These are phyloP conservation scores for Aspergillus nomiae DNA, from an alignment of 2,329 filamentous ascomycete genomes.

Conservation along the genomic window DNA sequence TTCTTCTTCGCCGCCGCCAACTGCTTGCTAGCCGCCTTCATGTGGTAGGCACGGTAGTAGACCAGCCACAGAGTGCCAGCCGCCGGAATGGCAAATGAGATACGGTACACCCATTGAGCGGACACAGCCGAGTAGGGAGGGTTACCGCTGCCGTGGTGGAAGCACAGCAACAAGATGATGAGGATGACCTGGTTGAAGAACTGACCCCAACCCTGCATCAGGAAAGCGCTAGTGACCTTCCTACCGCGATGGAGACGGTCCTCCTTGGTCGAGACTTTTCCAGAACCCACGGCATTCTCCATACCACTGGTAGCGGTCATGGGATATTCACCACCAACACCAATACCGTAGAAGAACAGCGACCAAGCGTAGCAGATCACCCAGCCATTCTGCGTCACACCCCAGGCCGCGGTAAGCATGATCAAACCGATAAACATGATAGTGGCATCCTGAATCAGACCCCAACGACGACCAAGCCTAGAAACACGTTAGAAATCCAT, in stretches of 20 bases:
- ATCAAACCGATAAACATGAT: constrained; percentile 94
- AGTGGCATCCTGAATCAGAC: constrained; percentile 88
- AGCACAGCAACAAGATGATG: constrained; percentile 82
- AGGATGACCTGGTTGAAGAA: constrained; percentile 90
- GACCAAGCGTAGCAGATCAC: constrained; percentile 96
- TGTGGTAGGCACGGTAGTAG: constrained; percentile 95
- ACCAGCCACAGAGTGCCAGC: constrained; percentile 90
- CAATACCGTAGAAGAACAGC: constrained; percentile 83
- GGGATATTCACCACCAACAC: constrained; percentile 78
- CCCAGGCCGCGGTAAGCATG: constrained; percentile 92
- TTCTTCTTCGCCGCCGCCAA: constrained; percentile 82
- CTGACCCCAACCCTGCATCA: constrained; percentile 99
- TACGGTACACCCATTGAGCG: constrained; percentile 86
- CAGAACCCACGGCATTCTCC: constrained; percentile 83
- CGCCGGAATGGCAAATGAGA: constrained; percentile 90
- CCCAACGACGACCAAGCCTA: constrained; percentile 88
- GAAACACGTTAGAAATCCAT: neutral
- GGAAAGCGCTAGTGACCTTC: constrained; percentile 91
- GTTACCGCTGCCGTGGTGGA: constrained; percentile 76
- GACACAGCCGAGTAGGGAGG: constrained; percentile 77
- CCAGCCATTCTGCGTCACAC: constrained; percentile 84
- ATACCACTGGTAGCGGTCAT: constrained; percentile 96
- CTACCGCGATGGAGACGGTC: constrained; percentile 94
- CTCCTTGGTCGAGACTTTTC: constrained; percentile 84
- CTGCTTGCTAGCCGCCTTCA: constrained; percentile 84